Evolutionary conservation across 768 basidiomycete species (phyloP).

Genomic region (Pleurotus sapidus): DNA sequence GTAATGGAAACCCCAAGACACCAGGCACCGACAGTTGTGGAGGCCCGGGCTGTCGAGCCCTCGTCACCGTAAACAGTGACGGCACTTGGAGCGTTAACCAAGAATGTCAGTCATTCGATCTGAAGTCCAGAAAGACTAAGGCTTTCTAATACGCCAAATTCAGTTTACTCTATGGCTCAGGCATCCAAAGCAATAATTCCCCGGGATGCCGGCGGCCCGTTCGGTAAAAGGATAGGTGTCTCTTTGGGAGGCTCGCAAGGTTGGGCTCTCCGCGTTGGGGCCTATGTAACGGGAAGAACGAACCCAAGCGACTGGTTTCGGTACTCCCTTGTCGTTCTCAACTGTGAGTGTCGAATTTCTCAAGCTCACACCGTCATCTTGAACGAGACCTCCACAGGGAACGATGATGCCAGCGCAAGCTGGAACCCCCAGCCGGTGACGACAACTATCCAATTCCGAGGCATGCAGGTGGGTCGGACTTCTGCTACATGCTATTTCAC

Average conservation of each 20-base stretch:
- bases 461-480: slow-evolving; percentile 44
- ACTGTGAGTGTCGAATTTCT: slow-evolving; percentile 38
- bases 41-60: slow-evolving; percentile 58
- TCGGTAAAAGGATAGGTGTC: slow-evolving; percentile 64
- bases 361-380: neutral
- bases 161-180: slow-evolving; percentile 73
- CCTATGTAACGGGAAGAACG: slow-evolving; percentile 58
- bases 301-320: slow-evolving; percentile 54
- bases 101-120: slow-evolving; percentile 48
- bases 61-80: slow-evolving; percentile 64
- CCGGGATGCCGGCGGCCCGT: slow-evolving; percentile 64
- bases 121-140: neutral
- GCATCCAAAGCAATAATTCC: slow-evolving; percentile 73
- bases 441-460: slow-evolving; percentile 64
- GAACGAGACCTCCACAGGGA: slow-evolving; percentile 27
- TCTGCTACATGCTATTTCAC: neutral
- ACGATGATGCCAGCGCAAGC: slow-evolving; percentile 44
- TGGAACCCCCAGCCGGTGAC: slow-evolving; percentile 55
- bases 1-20: slow-evolving; percentile 58
- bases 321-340: slow-evolving; percentile 73
- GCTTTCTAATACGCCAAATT: neutral
- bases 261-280: slow-evolving; percentile 63
- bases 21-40: slow-evolving; percentile 65
- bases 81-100: slow-evolving; percentile 67
- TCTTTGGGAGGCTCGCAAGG: slow-evolving; percentile 51